Percentiles rank a stretch among this genome's conserved stretches.
These are phyloP conservation scores for Cordyceps cicadae DNA, from an alignment of 2,329 filamentous ascomycete genomes.

Conservation along the genomic window DNA sequence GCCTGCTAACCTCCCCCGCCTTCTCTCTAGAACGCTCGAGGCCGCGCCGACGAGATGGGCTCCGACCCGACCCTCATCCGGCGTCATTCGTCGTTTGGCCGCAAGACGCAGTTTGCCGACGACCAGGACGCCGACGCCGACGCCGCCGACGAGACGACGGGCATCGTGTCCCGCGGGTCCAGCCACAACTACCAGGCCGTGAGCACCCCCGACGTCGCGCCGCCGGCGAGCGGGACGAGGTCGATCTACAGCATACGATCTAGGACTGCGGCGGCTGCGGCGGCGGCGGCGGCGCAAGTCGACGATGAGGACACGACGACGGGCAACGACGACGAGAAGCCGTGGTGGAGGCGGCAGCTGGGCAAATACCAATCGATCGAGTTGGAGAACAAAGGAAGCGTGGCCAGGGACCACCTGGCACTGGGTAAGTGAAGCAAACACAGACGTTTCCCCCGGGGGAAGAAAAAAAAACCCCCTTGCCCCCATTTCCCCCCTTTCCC, in stretches of 20 bases:
- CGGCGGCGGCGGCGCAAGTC: constrained; percentile 14
- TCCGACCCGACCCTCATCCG: constrained; percentile 15
- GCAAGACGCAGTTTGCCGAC: constrained; percentile 15
- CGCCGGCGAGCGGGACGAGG: constrained; percentile 1
- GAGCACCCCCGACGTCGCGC: constrained; percentile 14
- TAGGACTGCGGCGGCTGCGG: constrained; percentile 12
- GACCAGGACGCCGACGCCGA: constrained; percentile 24
- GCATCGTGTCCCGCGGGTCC: constrained; percentile 28
- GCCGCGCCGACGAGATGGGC: constrained; percentile 35
- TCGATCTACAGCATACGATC: constrained; percentile 15
- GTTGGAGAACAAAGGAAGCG: constrained; percentile 78
- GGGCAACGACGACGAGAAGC: constrained; percentile 16
- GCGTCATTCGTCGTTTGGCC: constrained; percentile 9
- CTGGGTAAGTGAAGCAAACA: constrained; percentile 49
- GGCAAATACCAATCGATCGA: constrained; percentile 55
- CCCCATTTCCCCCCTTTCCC: background rate
- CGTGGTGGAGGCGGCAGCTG: constrained; percentile 45
- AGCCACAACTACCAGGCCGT: constrained; percentile 34
- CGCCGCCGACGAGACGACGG: constrained; percentile 32
- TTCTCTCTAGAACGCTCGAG: constrained; percentile 31
- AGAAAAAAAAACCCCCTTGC: too few species aligned
- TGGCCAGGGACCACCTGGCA: constrained; percentile 73
- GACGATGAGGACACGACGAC: constrained; percentile 16
- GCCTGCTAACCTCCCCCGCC: background rate
- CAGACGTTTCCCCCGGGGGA: too few species aligned